phyloP scores from a whole-genome alignment of 345 rosid genomes.

The Eucalyptus polybractea region DNA sequence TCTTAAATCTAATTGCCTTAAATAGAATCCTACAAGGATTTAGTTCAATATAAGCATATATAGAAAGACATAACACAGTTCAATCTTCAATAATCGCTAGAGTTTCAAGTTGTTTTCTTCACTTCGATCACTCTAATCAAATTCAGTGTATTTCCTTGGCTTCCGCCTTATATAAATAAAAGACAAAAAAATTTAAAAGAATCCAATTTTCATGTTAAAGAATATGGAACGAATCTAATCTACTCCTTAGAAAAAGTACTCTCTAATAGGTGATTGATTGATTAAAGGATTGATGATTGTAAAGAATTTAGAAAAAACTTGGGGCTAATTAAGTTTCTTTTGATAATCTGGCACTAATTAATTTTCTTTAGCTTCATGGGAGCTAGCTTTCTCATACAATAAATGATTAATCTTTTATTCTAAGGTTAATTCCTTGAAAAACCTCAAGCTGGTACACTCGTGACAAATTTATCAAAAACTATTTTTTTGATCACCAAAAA shows the following conservation, averaged over 20 bases:
- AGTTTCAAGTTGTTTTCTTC: background rate
- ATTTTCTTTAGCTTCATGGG: background rate
- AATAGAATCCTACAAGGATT: background rate
- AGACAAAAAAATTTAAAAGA: background rate
- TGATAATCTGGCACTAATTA: background rate
- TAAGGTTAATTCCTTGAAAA: no score
- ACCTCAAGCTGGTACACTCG: fast-evolving
- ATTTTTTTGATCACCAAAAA: no score
- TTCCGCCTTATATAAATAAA: background rate
- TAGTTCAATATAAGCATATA: background rate
- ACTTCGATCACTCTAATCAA: background rate
- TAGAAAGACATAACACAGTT: background rate
- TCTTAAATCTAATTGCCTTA: no score
- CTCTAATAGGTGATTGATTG: background rate
- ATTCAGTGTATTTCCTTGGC: background rate
- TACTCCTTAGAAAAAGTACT: background rate
- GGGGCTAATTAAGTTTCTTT: background rate
- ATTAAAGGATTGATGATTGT: background rate
- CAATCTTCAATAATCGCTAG: background rate
- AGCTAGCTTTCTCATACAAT: background rate
- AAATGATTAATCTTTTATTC: background rate
- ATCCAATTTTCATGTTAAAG: background rate
- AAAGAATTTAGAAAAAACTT: background rate
- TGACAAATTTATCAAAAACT: fast-evolving
- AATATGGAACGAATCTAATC: background rate